These are phyloP conservation scores for Dendrobium officinale DNA, from an alignment of 106 monocot species.

Conservation along the genomic window DNA sequence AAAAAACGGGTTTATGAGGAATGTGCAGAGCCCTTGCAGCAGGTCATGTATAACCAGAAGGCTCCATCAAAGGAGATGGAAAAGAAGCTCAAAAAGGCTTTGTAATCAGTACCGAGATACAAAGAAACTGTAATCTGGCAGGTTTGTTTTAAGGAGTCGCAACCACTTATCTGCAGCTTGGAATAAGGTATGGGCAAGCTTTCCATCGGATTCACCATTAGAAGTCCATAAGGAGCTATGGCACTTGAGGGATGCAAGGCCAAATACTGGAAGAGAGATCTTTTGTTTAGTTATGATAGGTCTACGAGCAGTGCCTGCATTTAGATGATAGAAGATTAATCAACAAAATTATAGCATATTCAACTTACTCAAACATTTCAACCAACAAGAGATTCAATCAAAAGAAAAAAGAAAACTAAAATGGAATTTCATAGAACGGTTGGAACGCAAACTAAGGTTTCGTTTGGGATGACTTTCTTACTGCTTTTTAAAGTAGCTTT, in stretches of 20 bases:
- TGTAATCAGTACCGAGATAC: not conserved
- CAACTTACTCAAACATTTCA: too few relatives aligned
- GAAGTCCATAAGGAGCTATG: constrained; percentile 42
- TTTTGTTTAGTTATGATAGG: constrained; percentile 21
- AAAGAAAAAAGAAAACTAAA: too few relatives aligned
- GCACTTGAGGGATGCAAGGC: constrained; percentile 53
- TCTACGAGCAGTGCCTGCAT: constrained; percentile 1
- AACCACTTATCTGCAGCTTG: constrained; percentile 58
- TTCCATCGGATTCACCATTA: constrained; percentile 20
- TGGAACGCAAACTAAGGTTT: too few relatives aligned
- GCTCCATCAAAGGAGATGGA: not conserved
- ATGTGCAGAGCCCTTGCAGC: not conserved
- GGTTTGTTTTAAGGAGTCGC: constrained; percentile 23
- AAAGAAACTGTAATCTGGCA: constrained; percentile 62
- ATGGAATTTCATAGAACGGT: too few relatives aligned
- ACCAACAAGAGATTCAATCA: too few relatives aligned
- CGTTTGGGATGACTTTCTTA: too few relatives aligned
- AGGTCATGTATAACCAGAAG: not conserved
- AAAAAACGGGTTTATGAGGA: too few relatives aligned
- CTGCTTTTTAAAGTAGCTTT: too few relatives aligned
- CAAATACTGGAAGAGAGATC: constrained; percentile 48
- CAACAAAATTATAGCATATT: too few relatives aligned
- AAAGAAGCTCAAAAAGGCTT: not conserved
- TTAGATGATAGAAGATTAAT: not conserved
- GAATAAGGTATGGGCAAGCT: constrained; percentile 20